These are phyloP conservation scores for Myxozyma monticola DNA, from an alignment of 805 yeast species.

Conservation along the genomic window DNA sequence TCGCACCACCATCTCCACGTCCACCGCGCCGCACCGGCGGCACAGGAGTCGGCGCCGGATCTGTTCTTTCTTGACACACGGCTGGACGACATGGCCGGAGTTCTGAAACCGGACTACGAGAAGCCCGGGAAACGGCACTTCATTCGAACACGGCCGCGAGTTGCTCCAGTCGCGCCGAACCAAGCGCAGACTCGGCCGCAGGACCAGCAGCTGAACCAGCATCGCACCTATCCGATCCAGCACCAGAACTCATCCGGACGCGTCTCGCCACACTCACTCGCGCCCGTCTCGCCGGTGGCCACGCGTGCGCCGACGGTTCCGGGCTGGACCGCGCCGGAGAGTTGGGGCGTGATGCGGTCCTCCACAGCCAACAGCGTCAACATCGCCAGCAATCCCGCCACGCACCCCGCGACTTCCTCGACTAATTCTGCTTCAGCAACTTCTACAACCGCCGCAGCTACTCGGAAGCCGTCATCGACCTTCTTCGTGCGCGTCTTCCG, in stretches of 20 bases:
- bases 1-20: slow-evolving; percentile 3
- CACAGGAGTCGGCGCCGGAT: slow-evolving; percentile 3
- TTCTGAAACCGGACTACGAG: slow-evolving; percentile 39
- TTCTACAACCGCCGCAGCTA: neutral
- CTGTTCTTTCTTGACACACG: slow-evolving; percentile 46
- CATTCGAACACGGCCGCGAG: slow-evolving; percentile 33
- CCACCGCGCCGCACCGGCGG: neutral
- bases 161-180: too few relatives aligned
- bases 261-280: slow-evolving; percentile 3
- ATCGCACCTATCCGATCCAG: slow-evolving; percentile 4
- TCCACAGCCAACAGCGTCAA: neutral
- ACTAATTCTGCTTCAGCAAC: neutral
- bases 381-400: neutral
- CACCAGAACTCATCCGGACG: slow-evolving; percentile 1
- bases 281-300: neutral
- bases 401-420: slow-evolving; percentile 2
- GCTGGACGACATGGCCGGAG: slow-evolving; percentile 53
- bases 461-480: slow-evolving; percentile 6
- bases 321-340: slow-evolving; percentile 58
- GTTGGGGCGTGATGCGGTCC: slow-evolving; percentile 54
- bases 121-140: slow-evolving; percentile 30
- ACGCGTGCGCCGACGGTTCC: neutral
- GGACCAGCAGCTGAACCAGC: slow-evolving; percentile 29
- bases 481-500: slow-evolving; percentile 72
- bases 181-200: too few relatives aligned